A percentile compares a stretch with the other conserved stretches of the same genome.
Evolutionary conservation across 2,329 filamentous ascomycete genomes (phyloP).

Genomic region (Xylaria sp.): DNA sequence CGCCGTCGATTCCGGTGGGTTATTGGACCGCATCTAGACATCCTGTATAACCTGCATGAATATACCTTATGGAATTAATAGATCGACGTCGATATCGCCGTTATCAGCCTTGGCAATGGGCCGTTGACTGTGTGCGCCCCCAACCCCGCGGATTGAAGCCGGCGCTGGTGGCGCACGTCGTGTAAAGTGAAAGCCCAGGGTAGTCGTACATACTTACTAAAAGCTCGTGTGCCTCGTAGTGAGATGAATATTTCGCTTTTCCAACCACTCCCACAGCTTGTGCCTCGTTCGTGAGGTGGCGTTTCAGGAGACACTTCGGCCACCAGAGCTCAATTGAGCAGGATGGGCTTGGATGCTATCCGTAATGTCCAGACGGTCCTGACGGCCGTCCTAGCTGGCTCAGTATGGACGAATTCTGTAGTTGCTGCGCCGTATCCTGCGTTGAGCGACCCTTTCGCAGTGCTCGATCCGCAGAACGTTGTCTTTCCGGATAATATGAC

Average conservation of each 20-base stretch:
- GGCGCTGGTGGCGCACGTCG: constrained; percentile 1
- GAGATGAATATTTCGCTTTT: not conserved
- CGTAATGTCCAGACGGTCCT: constrained; percentile 19
- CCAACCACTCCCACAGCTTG: not conserved
- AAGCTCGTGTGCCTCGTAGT: constrained; percentile 9
- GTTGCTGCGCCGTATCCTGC: constrained; percentile 28
- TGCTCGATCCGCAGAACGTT: constrained; percentile 58
- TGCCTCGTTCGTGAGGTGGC: constrained; percentile 14
- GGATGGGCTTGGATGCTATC: constrained; percentile 29
- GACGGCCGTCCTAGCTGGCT: constrained; percentile 27
- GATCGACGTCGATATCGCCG: not conserved
- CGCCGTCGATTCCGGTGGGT: not conserved
- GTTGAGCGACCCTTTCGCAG: constrained; percentile 50
- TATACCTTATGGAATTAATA: not conserved
- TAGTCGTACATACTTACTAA: constrained; percentile 21
- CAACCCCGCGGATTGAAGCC: constrained; percentile 12
- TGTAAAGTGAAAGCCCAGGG: not conserved
- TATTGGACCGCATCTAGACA: constrained; percentile 3
- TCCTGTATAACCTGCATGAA: not conserved
- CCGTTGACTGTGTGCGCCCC: not conserved
- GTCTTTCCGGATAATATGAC: constrained; percentile 61
- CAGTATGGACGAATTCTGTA: constrained; percentile 18
- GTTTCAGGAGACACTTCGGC: constrained; percentile 4
- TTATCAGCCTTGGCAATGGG: constrained; percentile 19
- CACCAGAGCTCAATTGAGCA: constrained; percentile 13